Base-by-base conservation (phyloP, 2,329 filamentous ascomycete genomes). In the Coccinonectria pachysandricola region DNA sequence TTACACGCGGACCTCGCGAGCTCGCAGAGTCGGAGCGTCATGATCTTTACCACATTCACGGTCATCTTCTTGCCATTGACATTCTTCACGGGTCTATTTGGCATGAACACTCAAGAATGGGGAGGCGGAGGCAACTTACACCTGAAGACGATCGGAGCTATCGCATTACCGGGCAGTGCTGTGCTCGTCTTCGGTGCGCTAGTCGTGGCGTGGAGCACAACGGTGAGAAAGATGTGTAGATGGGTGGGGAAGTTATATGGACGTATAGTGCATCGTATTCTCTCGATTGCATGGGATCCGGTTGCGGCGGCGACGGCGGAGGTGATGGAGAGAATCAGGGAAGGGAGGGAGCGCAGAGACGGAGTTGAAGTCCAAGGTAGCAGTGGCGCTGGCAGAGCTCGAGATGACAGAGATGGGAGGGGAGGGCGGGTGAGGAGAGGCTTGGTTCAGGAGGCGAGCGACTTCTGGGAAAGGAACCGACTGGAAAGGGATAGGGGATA, bases 91-190 rank as follows among this genome's bases (percentile, higher is more conserved):
- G 67, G 69, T 3, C 45, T 79, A 1, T 78, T 78, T 28, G 72
- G 74, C 27, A 77, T 78, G 64, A 78, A 79, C 39, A 71, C 70
- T 3, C 53, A 49, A 4, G 71, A 77, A 48, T 76, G 72, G 72
- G 67, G 65, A 15, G 64, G 59, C 2, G 54, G 54, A 10, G 54
- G 64, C 12, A 57, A 65, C 8, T 48, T 62, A 1, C 49, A 54
- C 3, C 49, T 71, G 6, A 38, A 35, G 9, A 52, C 54, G 4
- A 67, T 72, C 12, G 67, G 65, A 2, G 38, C 50, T 18, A 59
- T 72, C 24, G 55, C 66, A 4, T 51, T 64, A 22, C 72, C 60
- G 20, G 51, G 54, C 6, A 75, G 62, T 19, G 53, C 49, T n/a
- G 21, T 57, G 1, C 42, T 76, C 7, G 67, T 76, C 20, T 39